phyloP scores from a whole-genome alignment of 192 early-diverging fungal species.

The Coemansia sp. region DNA sequence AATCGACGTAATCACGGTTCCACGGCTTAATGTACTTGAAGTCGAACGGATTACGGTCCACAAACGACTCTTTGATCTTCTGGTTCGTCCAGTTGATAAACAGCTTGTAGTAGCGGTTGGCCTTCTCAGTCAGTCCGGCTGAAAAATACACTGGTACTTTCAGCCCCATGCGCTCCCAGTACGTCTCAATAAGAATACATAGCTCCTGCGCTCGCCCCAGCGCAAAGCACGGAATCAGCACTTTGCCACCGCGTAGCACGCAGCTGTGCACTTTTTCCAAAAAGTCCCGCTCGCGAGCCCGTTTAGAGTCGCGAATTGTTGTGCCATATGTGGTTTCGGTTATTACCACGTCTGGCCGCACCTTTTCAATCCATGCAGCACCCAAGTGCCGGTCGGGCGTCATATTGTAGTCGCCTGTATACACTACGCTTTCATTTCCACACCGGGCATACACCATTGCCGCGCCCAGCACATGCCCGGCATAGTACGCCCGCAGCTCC shows the following conservation, averaged over 20 bases:
- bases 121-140: constrained; percentile 88
- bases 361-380: constrained; percentile 93
- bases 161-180: constrained; percentile 91
- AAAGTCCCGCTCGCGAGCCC: constrained; percentile 91
- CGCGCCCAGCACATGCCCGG: constrained; percentile 96
- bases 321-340: constrained; percentile 98
- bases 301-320: constrained; percentile 90
- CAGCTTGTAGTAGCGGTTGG: constrained; percentile 95
- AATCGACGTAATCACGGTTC: constrained; percentile 67
- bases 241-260: constrained; percentile 77
- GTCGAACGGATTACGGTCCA: constrained; percentile 94
- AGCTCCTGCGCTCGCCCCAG: constrained; percentile 97
- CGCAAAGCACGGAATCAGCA: constrained; percentile 97
- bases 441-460: constrained; percentile 88
- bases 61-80: constrained; percentile 92
- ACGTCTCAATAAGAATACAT: constrained; percentile 91
- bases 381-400: constrained; percentile 91
- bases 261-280: constrained; percentile 83
- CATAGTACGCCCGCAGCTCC: constrained; percentile 87
- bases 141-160: constrained; percentile 94
- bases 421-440: constrained; percentile 75
- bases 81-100: constrained; percentile 99
- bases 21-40: constrained; percentile 91
- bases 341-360: constrained; percentile 88
- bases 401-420: constrained; percentile 91